Conservation (phyloP, 1,284 basidiomycete genomes). For the Hypsizygus ulmarius region DNA sequence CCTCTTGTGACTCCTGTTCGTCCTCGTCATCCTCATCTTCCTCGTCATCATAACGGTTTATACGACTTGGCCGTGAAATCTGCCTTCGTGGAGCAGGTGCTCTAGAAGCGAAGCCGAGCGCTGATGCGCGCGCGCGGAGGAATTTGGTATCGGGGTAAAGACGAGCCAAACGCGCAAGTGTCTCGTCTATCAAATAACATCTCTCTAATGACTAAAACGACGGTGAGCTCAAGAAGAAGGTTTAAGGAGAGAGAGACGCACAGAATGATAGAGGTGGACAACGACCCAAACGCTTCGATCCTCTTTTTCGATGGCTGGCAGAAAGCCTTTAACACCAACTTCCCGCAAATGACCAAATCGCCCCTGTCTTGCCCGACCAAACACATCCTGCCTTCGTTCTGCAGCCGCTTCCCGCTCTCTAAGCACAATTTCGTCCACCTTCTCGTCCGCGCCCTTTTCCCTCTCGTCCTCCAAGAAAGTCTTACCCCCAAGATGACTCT, state of each 20-base stretch:
- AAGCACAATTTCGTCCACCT: conserved; percentile 39
- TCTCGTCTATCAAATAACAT: conserved; percentile 69
- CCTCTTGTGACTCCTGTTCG: conserved; percentile 30
- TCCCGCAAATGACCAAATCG: conserved; percentile 80
- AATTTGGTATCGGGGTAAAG: conserved; percentile 74
- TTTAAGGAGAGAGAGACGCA: conserved; percentile 38
- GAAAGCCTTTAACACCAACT: conserved; percentile 71
- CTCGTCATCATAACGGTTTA: conserved; percentile 34
- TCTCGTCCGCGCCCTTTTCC: conserved; percentile 48
- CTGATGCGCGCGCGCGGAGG: conserved; percentile 69
- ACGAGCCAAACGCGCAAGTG: conserved; percentile 67
- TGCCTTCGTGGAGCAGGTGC: conserved; percentile 21
- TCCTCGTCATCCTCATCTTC: conserved; percentile 48
- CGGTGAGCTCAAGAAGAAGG: conserved; percentile 7
- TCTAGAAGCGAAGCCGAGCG: conserved; percentile 70
- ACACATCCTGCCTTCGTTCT: conserved; percentile 36
- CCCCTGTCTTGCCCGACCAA: conserved; percentile 49
- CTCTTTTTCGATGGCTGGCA: conserved; percentile 75
- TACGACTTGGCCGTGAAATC: conserved; percentile 16
- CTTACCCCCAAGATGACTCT: conserved; percentile 57
- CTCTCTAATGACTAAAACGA: conserved; percentile 62
- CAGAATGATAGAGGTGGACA: conserved; percentile 81
- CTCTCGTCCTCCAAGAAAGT: conserved; percentile 72
- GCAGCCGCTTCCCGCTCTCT: conserved; percentile 38
- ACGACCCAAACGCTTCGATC: conserved; percentile 71